Percentiles rank a stretch among this genome's conserved stretches.
Evolutionary conservation across 2,329 filamentous ascomycete genomes (phyloP).

Genomic region (Clonostachys solani): DNA sequence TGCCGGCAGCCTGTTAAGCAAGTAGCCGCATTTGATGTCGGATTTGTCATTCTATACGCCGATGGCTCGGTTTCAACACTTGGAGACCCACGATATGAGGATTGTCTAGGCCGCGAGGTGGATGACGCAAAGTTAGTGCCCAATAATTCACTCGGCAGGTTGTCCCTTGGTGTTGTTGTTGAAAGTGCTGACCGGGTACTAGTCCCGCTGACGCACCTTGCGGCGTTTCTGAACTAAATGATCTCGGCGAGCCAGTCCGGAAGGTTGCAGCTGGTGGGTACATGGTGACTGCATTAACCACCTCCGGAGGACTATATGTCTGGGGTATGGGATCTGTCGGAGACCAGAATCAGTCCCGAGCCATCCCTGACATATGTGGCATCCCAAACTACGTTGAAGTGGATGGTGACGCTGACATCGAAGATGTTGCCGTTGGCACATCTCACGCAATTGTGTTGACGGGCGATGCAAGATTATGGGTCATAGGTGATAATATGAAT

Average conservation of each 20-base stretch:
- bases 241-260: conserved; percentile 45
- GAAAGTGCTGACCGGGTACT: conserved; percentile 4
- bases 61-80: conserved; percentile 43
- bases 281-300: conserved; percentile 51
- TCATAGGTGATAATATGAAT: conserved; percentile 50
- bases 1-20: conserved; percentile 24
- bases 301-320: conserved; percentile 53
- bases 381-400: conserved; percentile 40
- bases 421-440: conserved; percentile 54
- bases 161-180: neutral
- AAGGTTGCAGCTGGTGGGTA: conserved; percentile 55
- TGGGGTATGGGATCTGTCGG: conserved; percentile 43
- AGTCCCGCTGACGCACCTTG: conserved; percentile 37
- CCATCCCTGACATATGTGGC: conserved; percentile 19
- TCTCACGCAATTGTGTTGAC: conserved; percentile 55
- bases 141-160: conserved; percentile 15
- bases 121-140: conserved; percentile 13
- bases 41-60: conserved; percentile 40
- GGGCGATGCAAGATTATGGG: conserved; percentile 42
- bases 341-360: conserved; percentile 19
- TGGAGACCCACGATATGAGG: conserved; percentile 55
- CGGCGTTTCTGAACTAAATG: conserved; percentile 41
- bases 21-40: conserved; percentile 40
- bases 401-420: conserved; percentile 42
- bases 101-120: conserved; percentile 48